phyloP scores from a whole-genome alignment of 108 stramenopile species.

The Nitzschia palea region DNA sequence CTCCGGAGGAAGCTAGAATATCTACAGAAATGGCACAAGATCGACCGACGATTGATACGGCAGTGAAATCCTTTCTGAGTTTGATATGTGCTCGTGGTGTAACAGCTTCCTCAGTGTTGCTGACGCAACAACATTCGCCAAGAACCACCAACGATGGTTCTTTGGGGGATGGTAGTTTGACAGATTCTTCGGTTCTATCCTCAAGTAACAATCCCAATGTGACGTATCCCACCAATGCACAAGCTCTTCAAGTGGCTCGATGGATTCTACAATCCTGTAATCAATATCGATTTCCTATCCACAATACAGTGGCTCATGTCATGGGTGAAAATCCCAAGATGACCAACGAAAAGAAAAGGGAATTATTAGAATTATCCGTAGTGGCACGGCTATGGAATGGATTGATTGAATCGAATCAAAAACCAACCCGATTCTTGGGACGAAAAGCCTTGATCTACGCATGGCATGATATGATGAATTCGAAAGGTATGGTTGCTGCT shows the following conservation, averaged over 20 bases:
- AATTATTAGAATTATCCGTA: conserved; percentile 18
- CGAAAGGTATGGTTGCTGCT: too few relatives aligned
- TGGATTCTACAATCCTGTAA: conserved; percentile 20
- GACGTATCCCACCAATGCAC: background rate
- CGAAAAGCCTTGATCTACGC: conserved; percentile 27
- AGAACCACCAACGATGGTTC: background rate
- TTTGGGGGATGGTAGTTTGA: background rate
- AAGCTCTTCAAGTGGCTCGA: conserved; percentile 9
- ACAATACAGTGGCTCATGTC: conserved; percentile 13
- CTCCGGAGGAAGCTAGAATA: conserved; percentile 23
- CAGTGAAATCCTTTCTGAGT: conserved; percentile 34
- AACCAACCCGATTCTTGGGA: conserved; percentile 37
- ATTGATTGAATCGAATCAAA: conserved; percentile 35
- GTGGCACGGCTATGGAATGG: conserved; percentile 41
- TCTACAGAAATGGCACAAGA: conserved; percentile 30
- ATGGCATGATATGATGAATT: conserved; percentile 18
- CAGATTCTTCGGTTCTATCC: background rate
- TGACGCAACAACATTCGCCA: background rate
- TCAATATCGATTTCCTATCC: conserved; percentile 24
- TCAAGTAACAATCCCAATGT: background rate
- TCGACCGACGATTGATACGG: conserved; percentile 44
- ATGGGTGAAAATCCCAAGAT: conserved; percentile 20
- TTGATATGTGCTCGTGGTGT: conserved; percentile 27
- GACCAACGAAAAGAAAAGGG: conserved; percentile 6
- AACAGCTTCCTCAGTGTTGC: conserved; percentile 6